These are phyloP conservation scores for Detonula confervacea DNA, from an alignment of 352 stramenopile species.

Conservation along the genomic window DNA sequence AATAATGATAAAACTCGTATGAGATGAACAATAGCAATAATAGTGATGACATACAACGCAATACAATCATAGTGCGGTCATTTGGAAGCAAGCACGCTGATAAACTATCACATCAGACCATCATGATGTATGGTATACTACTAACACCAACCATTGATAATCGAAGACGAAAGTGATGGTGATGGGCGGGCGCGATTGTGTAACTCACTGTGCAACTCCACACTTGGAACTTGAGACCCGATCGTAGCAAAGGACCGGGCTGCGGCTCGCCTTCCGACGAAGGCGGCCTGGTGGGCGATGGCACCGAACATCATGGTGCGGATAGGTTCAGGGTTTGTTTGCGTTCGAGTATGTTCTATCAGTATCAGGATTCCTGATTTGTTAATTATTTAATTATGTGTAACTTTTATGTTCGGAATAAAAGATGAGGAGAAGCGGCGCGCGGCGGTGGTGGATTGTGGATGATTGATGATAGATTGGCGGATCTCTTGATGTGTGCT, in stretches of 20 bases:
- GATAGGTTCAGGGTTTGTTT: too few relatives aligned
- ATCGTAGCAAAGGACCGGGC: constrained; percentile 38
- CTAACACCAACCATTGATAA: neutral
- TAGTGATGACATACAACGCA: neutral
- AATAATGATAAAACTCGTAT: neutral
- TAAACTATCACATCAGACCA: too few relatives aligned
- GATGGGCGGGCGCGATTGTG: neutral
- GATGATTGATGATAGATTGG: too few relatives aligned
- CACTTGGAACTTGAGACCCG: constrained; percentile 47
- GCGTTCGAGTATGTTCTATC: too few relatives aligned
- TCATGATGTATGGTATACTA: too few relatives aligned
- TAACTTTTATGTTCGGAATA: too few relatives aligned
- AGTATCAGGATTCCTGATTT: too few relatives aligned
- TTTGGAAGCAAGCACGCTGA: too few relatives aligned
- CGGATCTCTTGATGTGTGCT: too few relatives aligned
- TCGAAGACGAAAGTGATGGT: neutral
- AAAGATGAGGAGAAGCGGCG: too few relatives aligned
- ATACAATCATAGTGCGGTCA: neutral
- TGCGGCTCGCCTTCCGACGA: constrained; percentile 1
- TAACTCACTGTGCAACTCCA: constrained; percentile 50
- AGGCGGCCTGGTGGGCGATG: constrained; percentile 17
- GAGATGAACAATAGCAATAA: neutral
- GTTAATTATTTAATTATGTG: too few relatives aligned
- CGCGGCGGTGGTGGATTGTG: too few relatives aligned
- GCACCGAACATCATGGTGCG: constrained; percentile 19